These are phyloP conservation scores for Tagetes erecta DNA, from an alignment of 129 eudicot genomes.

Conservation along the genomic window DNA sequence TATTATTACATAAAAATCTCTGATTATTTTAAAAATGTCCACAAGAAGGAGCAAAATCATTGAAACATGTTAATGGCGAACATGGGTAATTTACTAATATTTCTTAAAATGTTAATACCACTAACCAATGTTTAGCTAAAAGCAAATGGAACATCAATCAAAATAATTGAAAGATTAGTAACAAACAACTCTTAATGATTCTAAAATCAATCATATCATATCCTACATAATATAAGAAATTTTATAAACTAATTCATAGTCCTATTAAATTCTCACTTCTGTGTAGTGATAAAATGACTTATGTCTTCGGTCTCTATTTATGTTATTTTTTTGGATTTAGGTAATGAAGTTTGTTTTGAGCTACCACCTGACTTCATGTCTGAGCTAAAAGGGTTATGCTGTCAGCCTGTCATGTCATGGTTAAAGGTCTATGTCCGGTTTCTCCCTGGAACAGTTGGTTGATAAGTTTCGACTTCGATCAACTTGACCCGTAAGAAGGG, in stretches of 20 bases:
- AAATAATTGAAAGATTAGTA: neutral
- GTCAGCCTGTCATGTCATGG: too few relatives aligned
- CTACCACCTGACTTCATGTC: too few relatives aligned
- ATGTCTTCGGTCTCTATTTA: too few relatives aligned
- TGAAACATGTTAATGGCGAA: slow-evolving; percentile 13
- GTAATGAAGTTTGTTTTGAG: too few relatives aligned
- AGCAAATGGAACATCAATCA: slow-evolving; percentile 16
- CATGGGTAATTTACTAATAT: slow-evolving; percentile 13
- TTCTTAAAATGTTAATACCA: slow-evolving; percentile 21
- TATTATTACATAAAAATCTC: neutral
- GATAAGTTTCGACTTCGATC: too few relatives aligned
- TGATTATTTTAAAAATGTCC: neutral
- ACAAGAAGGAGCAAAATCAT: slow-evolving; percentile 5
- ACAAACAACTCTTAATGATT: neutral
- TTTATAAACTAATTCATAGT: neutral
- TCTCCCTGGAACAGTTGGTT: too few relatives aligned
- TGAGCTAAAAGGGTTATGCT: too few relatives aligned
- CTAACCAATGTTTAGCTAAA: slow-evolving; percentile 28
- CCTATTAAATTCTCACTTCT: neutral
- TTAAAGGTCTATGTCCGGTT: too few relatives aligned
- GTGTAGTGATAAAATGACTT: too few relatives aligned
- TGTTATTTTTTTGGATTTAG: too few relatives aligned
- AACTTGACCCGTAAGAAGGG: too few relatives aligned
- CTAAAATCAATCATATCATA: neutral
- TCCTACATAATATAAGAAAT: neutral